Conservation (phyloP, 495 filamentous ascomycete species). For the Copromyces sp. region DNA sequence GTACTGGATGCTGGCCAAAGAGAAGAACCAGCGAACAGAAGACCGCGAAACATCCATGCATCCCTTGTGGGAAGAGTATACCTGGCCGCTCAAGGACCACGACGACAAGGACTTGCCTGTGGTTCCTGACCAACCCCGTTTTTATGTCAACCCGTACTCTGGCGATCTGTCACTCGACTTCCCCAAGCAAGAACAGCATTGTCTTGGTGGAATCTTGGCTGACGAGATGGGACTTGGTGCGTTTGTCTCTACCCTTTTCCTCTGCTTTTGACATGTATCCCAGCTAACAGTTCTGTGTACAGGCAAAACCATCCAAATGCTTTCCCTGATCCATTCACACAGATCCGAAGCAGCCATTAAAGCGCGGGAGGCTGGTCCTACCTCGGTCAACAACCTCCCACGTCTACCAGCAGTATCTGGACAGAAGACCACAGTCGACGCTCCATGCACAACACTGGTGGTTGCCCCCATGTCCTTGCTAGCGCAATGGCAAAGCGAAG, state of each 20-base stretch:
- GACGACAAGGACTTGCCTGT: slow-evolving; percentile 64
- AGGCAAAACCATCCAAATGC: slow-evolving; percentile 94
- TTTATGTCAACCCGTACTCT: slow-evolving; percentile 95
- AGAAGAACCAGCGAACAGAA: slow-evolving; percentile 60
- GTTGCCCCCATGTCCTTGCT: slow-evolving; percentile 91
- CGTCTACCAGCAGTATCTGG: slow-evolving; percentile 44
- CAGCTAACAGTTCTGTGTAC: neutral
- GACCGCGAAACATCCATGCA: slow-evolving; percentile 73
- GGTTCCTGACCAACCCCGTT: slow-evolving; percentile 53
- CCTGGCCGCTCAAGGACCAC: slow-evolving; percentile 78
- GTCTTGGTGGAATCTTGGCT: slow-evolving; percentile 84
- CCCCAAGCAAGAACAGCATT: slow-evolving; percentile 87
- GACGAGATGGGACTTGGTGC: slow-evolving; percentile 73
- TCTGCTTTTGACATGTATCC: neutral
- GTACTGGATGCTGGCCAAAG: slow-evolving; percentile 92
- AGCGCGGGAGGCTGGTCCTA: slow-evolving; percentile 45
- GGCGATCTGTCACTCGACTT: slow-evolving; percentile 91
- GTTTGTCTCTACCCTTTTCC: neutral
- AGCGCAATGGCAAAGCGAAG: slow-evolving; percentile 93
- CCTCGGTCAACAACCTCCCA: slow-evolving; percentile 38
- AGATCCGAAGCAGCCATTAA: slow-evolving; percentile 44
- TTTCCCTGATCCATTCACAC: slow-evolving; percentile 83
- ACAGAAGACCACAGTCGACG: slow-evolving; percentile 42
- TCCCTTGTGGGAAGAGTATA: slow-evolving; percentile 93
- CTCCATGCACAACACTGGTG: slow-evolving; percentile 86